Conservation (phyloP, 2,329 filamentous ascomycete species). For the Colletotrichum somersetense region DNA sequence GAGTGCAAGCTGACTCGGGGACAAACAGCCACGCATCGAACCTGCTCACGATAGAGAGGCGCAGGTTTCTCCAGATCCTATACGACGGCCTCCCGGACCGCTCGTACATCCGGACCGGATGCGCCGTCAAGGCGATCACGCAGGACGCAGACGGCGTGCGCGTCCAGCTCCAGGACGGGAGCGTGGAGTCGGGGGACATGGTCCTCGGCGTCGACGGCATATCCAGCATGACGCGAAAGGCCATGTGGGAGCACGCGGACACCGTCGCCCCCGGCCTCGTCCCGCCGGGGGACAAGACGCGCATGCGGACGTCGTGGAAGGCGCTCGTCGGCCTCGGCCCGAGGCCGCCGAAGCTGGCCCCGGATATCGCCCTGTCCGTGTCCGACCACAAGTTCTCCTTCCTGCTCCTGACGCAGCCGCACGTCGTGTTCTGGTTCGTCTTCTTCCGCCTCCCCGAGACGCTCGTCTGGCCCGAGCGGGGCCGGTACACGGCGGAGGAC, state of each 20-base stretch:
- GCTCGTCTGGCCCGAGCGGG: conserved; percentile 44
- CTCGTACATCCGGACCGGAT: too few relatives aligned
- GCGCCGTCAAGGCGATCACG: too few relatives aligned
- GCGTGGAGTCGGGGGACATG: too few relatives aligned
- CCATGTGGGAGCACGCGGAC: not conserved
- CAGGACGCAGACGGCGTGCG: too few relatives aligned
- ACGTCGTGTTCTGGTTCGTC: conserved; percentile 44
- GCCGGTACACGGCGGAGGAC: conserved; percentile 48
- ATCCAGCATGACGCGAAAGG: not conserved
- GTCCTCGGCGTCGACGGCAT: too few relatives aligned
- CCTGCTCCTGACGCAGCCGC: not conserved
- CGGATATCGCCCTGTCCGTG: conserved; percentile 20
- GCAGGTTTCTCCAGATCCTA: too few relatives aligned
- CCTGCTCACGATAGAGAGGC: too few relatives aligned
- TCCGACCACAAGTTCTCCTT: not conserved
- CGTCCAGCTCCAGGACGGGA: too few relatives aligned
- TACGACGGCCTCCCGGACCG: too few relatives aligned
- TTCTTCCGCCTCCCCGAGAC: conserved; percentile 43
- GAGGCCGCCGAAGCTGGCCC: conserved; percentile 30
- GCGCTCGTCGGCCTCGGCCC: conserved; percentile 37
- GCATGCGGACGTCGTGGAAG: conserved; percentile 41
- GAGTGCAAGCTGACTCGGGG: too few relatives aligned
- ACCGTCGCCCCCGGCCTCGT: not conserved
- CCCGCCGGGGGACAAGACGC: not conserved
- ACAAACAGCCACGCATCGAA: too few relatives aligned